Percentiles rank a stretch among this genome's conserved stretches.
Conservation (phyloP, 2,329 filamentous ascomycete genomes). For the Alternaria tenuissima region DNA sequence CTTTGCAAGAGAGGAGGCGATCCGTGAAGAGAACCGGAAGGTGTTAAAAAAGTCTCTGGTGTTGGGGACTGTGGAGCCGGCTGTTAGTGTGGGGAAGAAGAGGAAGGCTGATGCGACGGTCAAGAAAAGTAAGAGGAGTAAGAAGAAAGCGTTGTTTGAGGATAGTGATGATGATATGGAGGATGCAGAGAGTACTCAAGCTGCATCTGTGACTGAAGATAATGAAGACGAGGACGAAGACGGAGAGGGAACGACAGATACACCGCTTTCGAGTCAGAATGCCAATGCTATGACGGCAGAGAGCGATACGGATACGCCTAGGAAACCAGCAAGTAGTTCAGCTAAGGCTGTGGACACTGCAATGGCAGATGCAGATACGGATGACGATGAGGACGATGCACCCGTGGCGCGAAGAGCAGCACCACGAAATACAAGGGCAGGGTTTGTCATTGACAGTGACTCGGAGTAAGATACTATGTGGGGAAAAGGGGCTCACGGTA, state of each 20-base stretch:
- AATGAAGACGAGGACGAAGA: slow-evolving; percentile 36
- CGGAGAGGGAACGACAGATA: slow-evolving; percentile 50
- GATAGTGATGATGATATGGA: slow-evolving; percentile 40
- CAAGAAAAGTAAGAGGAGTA: slow-evolving; percentile 42
- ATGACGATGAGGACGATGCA: slow-evolving; percentile 53
- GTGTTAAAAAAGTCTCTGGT: slow-evolving; percentile 57
- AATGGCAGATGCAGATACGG: slow-evolving; percentile 41
- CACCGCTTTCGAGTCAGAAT: slow-evolving; percentile 52
- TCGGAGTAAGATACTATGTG: slow-evolving; percentile 39
- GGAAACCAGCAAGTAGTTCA: slow-evolving; percentile 4
- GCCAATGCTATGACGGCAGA: slow-evolving; percentile 16
- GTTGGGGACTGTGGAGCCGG: slow-evolving; percentile 52
- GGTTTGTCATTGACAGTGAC: slow-evolving; percentile 57
- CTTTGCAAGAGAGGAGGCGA: slow-evolving; percentile 76
- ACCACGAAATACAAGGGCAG: slow-evolving; percentile 51
- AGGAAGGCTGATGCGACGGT: slow-evolving; percentile 40
- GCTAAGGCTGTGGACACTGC: slow-evolving; percentile 27
- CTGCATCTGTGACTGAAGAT: slow-evolving; percentile 34
- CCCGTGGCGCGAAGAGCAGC: slow-evolving; percentile 45
- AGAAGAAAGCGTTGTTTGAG: slow-evolving; percentile 42
- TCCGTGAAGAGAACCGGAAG: slow-evolving; percentile 65
- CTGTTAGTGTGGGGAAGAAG: slow-evolving; percentile 37
- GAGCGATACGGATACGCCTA: slow-evolving; percentile 26
- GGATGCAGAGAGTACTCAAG: slow-evolving; percentile 36
- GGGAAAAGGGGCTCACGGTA: too few species aligned